Percentiles rank a stretch among this genome's conserved stretches.
These are phyloP conservation scores for Ceratocystis alfenasii DNA, from an alignment of 2,329 filamentous ascomycete species.

Conservation along the genomic window DNA sequence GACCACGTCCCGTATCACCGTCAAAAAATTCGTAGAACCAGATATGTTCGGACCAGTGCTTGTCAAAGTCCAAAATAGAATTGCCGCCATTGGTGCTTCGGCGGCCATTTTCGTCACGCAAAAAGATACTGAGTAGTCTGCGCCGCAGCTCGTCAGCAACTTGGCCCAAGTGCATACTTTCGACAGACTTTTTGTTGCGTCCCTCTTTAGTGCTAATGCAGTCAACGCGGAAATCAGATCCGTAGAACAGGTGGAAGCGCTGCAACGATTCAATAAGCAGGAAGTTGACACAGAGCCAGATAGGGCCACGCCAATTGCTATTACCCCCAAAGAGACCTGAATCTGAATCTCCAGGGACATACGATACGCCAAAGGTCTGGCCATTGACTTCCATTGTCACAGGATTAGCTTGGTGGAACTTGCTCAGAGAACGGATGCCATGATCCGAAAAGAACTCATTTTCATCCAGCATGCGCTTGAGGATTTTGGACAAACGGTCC, in stretches of 20 bases:
- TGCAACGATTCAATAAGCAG: conserved; percentile 87
- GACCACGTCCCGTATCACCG: conserved; percentile 74
- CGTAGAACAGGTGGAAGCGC: conserved; percentile 93
- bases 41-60: conserved; percentile 81
- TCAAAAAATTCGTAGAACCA: conserved; percentile 99
- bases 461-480: conserved; percentile 86
- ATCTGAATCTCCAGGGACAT: conserved; percentile 91
- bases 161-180: conserved; percentile 83
- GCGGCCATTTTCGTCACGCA: conserved; percentile 68
- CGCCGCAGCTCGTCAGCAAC: conserved; percentile 94
- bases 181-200: neutral
- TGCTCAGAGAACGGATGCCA: conserved; percentile 84
- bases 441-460: conserved; percentile 84
- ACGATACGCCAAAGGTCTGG: conserved; percentile 74
- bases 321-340: conserved; percentile 92
- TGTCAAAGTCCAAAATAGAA: conserved; percentile 78
- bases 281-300: conserved; percentile 96
- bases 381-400: conserved; percentile 95
- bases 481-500: conserved; percentile 77
- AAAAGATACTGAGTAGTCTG: conserved; percentile 82
- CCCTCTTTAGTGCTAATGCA: conserved; percentile 44
- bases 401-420: conserved; percentile 78
- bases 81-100: conserved; percentile 80
- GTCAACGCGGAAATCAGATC: conserved; percentile 75
- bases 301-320: conserved; percentile 93